Evolutionary conservation across 2,329 filamentous ascomycete species (phyloP).

Genomic region (Monilinia polystroma): DNA sequence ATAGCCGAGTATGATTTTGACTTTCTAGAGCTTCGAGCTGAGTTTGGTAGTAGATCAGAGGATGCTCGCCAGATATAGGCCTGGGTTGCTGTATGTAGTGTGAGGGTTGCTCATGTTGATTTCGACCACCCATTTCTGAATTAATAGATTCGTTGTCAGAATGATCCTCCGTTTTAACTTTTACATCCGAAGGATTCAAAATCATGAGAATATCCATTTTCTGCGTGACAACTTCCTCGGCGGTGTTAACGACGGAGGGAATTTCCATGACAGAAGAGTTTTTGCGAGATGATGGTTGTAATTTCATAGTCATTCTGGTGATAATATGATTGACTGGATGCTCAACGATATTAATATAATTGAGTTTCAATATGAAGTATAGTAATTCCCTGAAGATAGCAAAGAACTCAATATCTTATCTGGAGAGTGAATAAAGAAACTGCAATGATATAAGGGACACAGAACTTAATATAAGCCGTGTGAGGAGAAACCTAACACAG

Average conservation of each 20-base stretch:
- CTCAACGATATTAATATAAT: not conserved
- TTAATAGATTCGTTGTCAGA: not conserved
- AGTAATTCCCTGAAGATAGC: not conserved
- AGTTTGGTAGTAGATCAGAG: not conserved
- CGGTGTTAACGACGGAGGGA: conserved; percentile 8
- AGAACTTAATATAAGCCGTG: conserved; percentile 11
- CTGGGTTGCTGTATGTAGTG: not conserved
- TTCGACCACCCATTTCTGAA: not conserved
- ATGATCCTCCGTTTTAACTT: not conserved
- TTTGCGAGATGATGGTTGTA: not conserved
- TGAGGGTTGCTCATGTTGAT: conserved; percentile 3
- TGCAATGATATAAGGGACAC: not conserved
- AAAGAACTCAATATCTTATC: not conserved
- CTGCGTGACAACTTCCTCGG: not conserved
- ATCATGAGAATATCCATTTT: conserved; percentile 18
- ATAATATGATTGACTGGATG: not conserved
- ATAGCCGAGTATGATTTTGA: not conserved
- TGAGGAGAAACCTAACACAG: conserved; percentile 12
- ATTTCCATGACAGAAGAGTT: conserved; percentile 17
- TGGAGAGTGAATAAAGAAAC: not conserved
- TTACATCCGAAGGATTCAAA: not conserved
- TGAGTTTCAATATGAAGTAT: not conserved
- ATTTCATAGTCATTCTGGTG: not conserved
- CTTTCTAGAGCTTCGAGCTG: not conserved
- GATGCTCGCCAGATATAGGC: not conserved